These are phyloP conservation scores for Fusarium vanettenii DNA, from an alignment of 2,329 filamentous ascomycete genomes.

Conservation along the genomic window DNA sequence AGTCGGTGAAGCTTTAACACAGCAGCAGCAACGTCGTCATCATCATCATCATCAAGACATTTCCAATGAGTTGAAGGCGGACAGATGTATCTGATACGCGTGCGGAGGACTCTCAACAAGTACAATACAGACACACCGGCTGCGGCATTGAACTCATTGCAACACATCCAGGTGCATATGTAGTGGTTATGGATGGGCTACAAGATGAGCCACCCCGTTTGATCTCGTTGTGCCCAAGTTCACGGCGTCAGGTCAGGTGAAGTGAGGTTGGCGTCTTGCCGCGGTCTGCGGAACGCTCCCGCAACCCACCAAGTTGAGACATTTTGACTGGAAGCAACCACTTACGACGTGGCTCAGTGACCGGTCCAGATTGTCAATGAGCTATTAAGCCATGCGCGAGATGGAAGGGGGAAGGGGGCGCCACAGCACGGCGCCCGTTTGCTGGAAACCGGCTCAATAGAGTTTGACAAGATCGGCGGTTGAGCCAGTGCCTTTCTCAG, in stretches of 20 bases:
- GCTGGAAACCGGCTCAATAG: neutral
- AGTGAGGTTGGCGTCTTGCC: conserved; percentile 2
- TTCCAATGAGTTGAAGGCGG: neutral
- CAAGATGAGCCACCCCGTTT: neutral
- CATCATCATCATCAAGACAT: neutral
- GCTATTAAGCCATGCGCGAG: conserved; percentile 19
- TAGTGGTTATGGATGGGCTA: neutral
- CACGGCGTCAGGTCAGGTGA: neutral
- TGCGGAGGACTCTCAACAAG: neutral
- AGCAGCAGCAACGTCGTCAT: neutral
- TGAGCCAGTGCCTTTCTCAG: conserved; percentile 14
- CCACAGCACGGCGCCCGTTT: conserved; percentile 8
- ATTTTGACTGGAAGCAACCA: conserved; percentile 12
- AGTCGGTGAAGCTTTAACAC: neutral
- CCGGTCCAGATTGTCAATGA: neutral
- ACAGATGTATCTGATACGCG: neutral
- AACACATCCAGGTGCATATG: neutral
- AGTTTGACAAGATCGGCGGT: conserved; percentile 26
- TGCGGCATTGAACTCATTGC: neutral
- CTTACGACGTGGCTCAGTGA: conserved; percentile 11
- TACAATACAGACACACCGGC: neutral
- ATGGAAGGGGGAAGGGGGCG: conserved; percentile 12
- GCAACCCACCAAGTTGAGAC: conserved; percentile 10
- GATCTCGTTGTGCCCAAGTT: neutral
- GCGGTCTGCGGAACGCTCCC: conserved; percentile 12